These are phyloP conservation scores for Garcia nutans DNA, from an alignment of 345 rosid genomes.

Conservation along the genomic window DNA sequence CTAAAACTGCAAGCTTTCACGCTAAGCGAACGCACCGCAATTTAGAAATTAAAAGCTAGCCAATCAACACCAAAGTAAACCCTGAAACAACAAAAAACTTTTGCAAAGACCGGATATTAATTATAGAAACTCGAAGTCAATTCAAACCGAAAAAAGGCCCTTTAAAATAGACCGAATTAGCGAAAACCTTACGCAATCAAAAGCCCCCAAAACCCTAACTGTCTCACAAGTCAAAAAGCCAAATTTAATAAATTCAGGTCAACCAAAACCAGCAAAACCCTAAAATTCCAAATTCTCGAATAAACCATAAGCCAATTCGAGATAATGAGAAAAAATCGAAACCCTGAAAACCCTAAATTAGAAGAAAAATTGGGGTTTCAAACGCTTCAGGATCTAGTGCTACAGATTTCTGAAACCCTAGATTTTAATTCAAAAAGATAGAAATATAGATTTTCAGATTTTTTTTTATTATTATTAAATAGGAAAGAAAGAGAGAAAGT, in stretches of 20 bases:
- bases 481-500: background rate
- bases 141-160: background rate
- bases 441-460: constrained; percentile 1
- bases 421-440: background rate
- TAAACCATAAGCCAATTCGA: background rate
- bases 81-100: constrained; percentile 1
- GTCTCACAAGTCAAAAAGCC: background rate
- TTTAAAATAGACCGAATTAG: background rate
- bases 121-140: background rate
- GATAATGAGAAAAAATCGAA: constrained; percentile 1
- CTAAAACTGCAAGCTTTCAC: background rate
- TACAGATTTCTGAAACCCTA: constrained; percentile 20
- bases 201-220: background rate
- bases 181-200: background rate
- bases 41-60: background rate
- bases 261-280: background rate
- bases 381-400: constrained; percentile 2
- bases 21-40: background rate
- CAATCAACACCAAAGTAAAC: background rate
- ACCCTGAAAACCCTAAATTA: background rate
- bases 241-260: background rate
- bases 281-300: background rate
- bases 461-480: background rate
- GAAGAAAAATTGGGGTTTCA: background rate
- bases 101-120: background rate